Percentiles rank a stretch among this genome's conserved stretches.
phyloP scores from a whole-genome alignment of 2,329 filamentous ascomycete genomes.

The Aureobasidium namibiae region DNA sequence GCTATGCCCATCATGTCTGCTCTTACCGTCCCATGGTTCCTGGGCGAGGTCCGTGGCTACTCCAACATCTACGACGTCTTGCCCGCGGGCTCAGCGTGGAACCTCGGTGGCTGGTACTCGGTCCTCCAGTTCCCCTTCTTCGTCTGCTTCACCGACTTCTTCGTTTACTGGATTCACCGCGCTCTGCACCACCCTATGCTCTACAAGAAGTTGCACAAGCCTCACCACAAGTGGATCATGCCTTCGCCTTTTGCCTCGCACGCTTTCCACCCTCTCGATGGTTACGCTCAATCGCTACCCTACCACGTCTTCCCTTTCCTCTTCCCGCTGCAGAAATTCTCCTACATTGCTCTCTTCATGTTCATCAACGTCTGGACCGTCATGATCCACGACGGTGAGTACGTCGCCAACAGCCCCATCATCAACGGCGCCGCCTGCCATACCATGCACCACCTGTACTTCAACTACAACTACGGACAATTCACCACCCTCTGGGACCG shows the following conservation, averaged over 20 bases:
- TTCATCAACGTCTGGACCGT: slow-evolving; percentile 98
- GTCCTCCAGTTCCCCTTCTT: slow-evolving; percentile 80
- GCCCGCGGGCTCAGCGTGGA: slow-evolving; percentile 48
- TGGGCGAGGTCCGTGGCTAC: slow-evolving; percentile 74
- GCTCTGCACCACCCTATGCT: slow-evolving; percentile 69
- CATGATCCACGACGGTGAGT: slow-evolving; percentile 92
- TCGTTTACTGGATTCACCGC: slow-evolving; percentile 88
- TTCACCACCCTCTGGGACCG: slow-evolving; percentile 91
- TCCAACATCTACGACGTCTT: slow-evolving; percentile 76
- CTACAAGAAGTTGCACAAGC: slow-evolving; percentile 90
- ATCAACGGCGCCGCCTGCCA: slow-evolving; percentile 95
- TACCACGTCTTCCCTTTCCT: slow-evolving; percentile 92
- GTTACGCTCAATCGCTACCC: slow-evolving; percentile 77
- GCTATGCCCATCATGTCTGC: slow-evolving; percentile 77
- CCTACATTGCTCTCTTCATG: slow-evolving; percentile 75
- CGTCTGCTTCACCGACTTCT: slow-evolving; percentile 78
- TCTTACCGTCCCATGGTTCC: slow-evolving; percentile 72
- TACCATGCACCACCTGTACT: slow-evolving; percentile 80
- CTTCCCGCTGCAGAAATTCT: slow-evolving; percentile 86
- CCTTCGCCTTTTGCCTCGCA: slow-evolving; percentile 87
- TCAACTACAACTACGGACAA: slow-evolving; percentile 90
- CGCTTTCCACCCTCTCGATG: slow-evolving; percentile 91
- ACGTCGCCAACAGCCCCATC: slow-evolving; percentile 79
- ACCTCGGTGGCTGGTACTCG: slow-evolving; percentile 71
- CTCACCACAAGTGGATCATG: slow-evolving; percentile 99